Percentiles rank a stretch among this genome's conserved stretches.
Conservation (phyloP, 768 basidiomycete species). For the Podaxis sp. region DNA sequence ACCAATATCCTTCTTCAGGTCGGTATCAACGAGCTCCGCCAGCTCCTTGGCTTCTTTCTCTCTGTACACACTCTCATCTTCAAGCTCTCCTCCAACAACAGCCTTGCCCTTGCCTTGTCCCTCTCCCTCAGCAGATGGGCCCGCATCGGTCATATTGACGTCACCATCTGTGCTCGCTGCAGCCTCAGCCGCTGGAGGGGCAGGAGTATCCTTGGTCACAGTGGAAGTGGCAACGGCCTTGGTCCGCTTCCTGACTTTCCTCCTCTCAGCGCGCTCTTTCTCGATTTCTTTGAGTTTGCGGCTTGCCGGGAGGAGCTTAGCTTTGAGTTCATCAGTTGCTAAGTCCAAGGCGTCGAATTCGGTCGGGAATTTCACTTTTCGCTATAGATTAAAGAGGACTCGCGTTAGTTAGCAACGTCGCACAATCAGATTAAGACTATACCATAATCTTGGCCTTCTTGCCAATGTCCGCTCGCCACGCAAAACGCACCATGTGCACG, state of each 20-base stretch:
- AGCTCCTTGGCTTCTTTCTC: slow-evolving; percentile 66
- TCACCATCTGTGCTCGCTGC: slow-evolving; percentile 19
- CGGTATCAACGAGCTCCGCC: slow-evolving; percentile 59
- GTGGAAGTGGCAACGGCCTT: slow-evolving; percentile 41
- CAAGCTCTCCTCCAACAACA: slow-evolving; percentile 46
- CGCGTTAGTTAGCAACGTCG: background rate
- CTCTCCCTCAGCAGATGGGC: slow-evolving; percentile 22
- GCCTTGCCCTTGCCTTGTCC: slow-evolving; percentile 28
- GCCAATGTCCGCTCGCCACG: slow-evolving; percentile 86
- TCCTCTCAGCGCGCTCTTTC: slow-evolving; percentile 80
- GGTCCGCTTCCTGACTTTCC: slow-evolving; percentile 77
- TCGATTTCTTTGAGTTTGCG: slow-evolving; percentile 76
- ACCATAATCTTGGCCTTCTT: slow-evolving; percentile 99
- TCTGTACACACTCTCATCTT: slow-evolving; percentile 66
- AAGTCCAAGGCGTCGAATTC: slow-evolving; percentile 88
- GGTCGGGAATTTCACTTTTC: slow-evolving; percentile 89
- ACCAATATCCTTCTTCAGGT: slow-evolving; percentile 67
- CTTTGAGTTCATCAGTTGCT: slow-evolving; percentile 74
- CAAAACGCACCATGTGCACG: slow-evolving; percentile 95
- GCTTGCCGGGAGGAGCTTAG: slow-evolving; percentile 68
- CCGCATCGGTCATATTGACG: slow-evolving; percentile 19
- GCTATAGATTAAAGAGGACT: slow-evolving; percentile 37
- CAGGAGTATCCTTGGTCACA: slow-evolving; percentile 24
- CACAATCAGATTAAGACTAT: slow-evolving; percentile 14
- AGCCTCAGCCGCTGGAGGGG: slow-evolving; percentile 24